Base-by-base conservation (phyloP, 352 stramenopile genomes). In the Phytophthora pluvialis region DNA sequence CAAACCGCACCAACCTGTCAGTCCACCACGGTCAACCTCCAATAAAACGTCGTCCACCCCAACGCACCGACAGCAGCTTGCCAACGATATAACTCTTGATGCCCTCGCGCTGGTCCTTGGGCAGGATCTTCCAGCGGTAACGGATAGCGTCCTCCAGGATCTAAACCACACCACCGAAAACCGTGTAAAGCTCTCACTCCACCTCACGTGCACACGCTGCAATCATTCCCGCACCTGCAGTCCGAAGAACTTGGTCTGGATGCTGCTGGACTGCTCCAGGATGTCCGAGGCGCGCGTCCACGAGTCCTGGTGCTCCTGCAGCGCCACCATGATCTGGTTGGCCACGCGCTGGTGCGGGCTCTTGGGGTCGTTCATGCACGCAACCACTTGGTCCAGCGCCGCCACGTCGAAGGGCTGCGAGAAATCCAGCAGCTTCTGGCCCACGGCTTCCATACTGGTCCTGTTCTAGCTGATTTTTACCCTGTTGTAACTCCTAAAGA, bases 31-130 rank as follows among this genome's bases (percentile, higher is more conserved):
- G 21, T 2, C 21, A 21, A 21, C 1, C 1, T 21, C 21, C 21
- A 60, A 36, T 15, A 11, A 29, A 38, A 38, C 26, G 57, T 46
- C 4, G 28, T 49, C 26, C 13, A 2, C 39, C 43, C 11, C 15
- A 38, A 66, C 69, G 61, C 54, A 98, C 91, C 70, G 81, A 79
- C 33, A 99, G 91, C 54, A 99, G 87, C 77, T 99, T 99, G 64
- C 88, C 85, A 6, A 99, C 95, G 40, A 99, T 97, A 78, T 98
- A 99, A 60, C 97, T 98, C 83, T 99, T 99, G 68, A 99, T 99
- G 42, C 97, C 97, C 56, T 99, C 94, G 36, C 95, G 94, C 78
- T 99, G 97, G 53, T 98, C 94, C 60, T 90, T 86, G n/a, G 96
- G 94, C 59, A 99, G 68, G 60, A 98, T 95, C 70, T 98, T 98